Evolutionary conservation across 371 early-diverging fungal species (phyloP).

Genomic region (Apophysomyces ossiformis): DNA sequence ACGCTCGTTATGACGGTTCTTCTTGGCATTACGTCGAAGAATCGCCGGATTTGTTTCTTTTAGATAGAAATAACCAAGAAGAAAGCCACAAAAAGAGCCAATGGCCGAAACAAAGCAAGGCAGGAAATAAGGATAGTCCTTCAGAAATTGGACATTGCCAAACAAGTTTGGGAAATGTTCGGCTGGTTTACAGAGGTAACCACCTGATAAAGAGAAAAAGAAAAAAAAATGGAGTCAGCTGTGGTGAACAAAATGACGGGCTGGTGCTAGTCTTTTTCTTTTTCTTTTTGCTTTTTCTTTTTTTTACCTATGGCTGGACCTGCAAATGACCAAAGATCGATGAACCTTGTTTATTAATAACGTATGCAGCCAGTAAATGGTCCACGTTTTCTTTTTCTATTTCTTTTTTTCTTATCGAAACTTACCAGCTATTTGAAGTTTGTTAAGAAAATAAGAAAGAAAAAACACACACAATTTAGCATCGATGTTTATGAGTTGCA

Average conservation of each 20-base stretch:
- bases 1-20: slow-evolving; percentile 11
- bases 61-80: slow-evolving; percentile 71
- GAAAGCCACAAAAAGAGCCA: slow-evolving; percentile 67
- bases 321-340: not conserved
- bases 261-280: not conserved
- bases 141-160: slow-evolving; percentile 66
- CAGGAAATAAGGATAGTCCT: slow-evolving; percentile 81
- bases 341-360: slow-evolving; percentile 8
- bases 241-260: not conserved
- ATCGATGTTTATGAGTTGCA: no score
- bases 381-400: not conserved
- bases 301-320: slow-evolving; percentile 2
- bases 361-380: not conserved
- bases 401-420: not conserved
- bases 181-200: slow-evolving; percentile 78
- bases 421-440: slow-evolving; percentile 29
- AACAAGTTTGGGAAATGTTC: slow-evolving; percentile 73
- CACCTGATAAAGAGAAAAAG: slow-evolving; percentile 52
- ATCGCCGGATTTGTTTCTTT: slow-evolving; percentile 71
- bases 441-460: not conserved
- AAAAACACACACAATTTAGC: not conserved
- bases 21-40: slow-evolving; percentile 17
- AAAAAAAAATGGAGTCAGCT: slow-evolving; percentile 18
- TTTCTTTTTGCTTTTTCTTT: no score
- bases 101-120: slow-evolving; percentile 81